Conservation (phyloP, 2,329 filamentous ascomycete species). For the Pyricularia pennisetigena region DNA sequence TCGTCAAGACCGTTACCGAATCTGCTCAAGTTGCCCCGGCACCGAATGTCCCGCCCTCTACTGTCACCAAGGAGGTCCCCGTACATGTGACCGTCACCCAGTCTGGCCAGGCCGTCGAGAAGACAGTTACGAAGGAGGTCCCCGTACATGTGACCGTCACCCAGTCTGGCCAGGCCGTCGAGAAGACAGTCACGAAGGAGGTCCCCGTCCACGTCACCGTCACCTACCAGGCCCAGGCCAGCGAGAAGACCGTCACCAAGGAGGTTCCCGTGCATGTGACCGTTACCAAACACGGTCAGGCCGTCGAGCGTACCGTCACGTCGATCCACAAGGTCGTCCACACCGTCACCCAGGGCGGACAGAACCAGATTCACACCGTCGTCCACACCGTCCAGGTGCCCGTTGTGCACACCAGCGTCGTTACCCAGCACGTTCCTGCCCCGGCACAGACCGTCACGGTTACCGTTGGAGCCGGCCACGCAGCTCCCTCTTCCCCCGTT, state of each 20-base stretch:
- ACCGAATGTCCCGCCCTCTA: background rate
- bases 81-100: background rate
- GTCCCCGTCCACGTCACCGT: background rate
- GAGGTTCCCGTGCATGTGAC: background rate
- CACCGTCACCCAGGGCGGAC: background rate
- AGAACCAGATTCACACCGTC: background rate
- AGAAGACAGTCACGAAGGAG: background rate
- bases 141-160: background rate
- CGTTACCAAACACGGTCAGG: background rate
- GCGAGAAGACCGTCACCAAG: background rate
- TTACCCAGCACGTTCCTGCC: background rate
- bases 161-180: background rate
- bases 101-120: background rate
- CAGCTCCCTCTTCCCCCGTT: background rate
- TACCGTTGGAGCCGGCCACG: background rate
- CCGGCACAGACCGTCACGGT: background rate
- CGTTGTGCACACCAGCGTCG: background rate
- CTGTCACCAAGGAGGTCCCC: background rate
- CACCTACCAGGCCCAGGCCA: background rate
- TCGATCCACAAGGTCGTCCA: background rate
- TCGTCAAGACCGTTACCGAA: background rate
- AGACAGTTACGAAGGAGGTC: background rate
- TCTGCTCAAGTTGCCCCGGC: background rate
- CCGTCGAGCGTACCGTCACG: background rate
- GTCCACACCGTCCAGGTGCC: background rate